A percentile compares a stretch with the other conserved stretches of the same genome.
These are phyloP conservation scores for Globisporangium emineosum DNA, from an alignment of 352 stramenopile species.

Conservation along the genomic window DNA sequence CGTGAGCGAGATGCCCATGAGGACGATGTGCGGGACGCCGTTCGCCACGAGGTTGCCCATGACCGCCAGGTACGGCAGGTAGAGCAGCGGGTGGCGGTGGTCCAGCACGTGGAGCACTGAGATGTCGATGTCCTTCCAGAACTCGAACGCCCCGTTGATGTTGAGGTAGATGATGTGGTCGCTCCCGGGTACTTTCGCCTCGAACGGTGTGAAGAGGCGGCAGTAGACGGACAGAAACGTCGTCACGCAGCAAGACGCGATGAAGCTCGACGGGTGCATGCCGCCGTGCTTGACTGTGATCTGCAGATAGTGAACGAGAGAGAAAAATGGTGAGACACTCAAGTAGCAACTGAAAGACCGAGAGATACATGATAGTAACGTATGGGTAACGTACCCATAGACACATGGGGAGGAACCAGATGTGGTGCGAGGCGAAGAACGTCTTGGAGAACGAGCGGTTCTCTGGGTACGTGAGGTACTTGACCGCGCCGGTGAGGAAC, in stretches of 20 bases:
- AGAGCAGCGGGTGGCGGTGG: conserved; percentile 58
- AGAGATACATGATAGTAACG: too few species aligned
- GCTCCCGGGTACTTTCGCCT: conserved; percentile 51
- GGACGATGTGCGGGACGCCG: conserved; percentile 61
- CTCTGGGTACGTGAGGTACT: conserved; percentile 87
- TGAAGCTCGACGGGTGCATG: conserved; percentile 74
- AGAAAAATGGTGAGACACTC: not conserved
- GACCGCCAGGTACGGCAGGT: conserved; percentile 67
- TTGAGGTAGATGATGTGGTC: conserved; percentile 81
- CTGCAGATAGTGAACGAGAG: conserved; percentile 19
- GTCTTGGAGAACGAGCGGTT: conserved; percentile 79
- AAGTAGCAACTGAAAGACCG: not conserved
- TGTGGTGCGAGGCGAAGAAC: conserved; percentile 79
- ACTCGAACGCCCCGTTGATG: conserved; percentile 79
- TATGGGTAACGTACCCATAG: conserved; percentile 58
- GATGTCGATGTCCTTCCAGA: conserved; percentile 82
- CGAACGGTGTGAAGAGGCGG: conserved; percentile 60
- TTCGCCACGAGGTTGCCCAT: conserved; percentile 70
- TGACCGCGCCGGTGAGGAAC: conserved; percentile 88
- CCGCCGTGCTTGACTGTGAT: conserved; percentile 61
- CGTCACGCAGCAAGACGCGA: conserved; percentile 50
- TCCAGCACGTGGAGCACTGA: conserved; percentile 70
- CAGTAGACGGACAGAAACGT: conserved; percentile 59
- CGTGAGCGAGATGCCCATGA: conserved; percentile 54
- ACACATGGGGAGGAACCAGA: conserved; percentile 83